These are phyloP conservation scores for Bolboschoenoplectus hybrid DNA, from an alignment of 202 grass and related monocot species.

Conservation along the genomic window DNA sequence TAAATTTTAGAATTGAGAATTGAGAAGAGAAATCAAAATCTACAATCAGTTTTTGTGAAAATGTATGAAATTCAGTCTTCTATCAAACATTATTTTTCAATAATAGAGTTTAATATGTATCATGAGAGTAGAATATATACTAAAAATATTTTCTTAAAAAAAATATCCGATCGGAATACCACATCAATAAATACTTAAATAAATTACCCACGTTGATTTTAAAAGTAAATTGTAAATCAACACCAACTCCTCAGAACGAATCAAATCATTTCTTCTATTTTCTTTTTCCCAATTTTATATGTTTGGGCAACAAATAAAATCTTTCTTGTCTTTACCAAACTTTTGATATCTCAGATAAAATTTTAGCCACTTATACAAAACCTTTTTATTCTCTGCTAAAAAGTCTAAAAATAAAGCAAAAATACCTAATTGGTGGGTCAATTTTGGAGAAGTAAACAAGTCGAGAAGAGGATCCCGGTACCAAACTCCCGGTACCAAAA, in stretches of 20 bases:
- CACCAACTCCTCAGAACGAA: neutral
- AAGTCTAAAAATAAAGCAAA: neutral
- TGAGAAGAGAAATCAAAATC: no score
- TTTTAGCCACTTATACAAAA: slow-evolving; percentile 13
- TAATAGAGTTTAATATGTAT: no score
- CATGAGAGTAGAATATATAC: no score
- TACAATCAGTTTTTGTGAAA: no score
- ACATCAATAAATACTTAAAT: neutral
- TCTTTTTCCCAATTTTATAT: neutral
- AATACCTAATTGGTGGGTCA: neutral
- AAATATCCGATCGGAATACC: neutral
- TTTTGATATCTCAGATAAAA: neutral
- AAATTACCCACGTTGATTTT: neutral
- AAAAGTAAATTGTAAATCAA: neutral
- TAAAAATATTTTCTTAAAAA: no score
- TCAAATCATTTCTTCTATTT: neutral
- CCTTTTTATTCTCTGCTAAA: neutral
- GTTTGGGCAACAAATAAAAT: neutral
- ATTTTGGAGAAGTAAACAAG: neutral
- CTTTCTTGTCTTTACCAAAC: slow-evolving; percentile 14
- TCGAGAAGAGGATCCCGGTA: neutral
- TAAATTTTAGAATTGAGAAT: no score
- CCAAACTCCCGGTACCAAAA: neutral
- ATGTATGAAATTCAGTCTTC: no score
- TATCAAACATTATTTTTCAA: no score